Evolutionary conservation across 495 filamentous ascomycete genomes (phyloP).

Genomic region (Aspergillus incahuasiensis): DNA sequence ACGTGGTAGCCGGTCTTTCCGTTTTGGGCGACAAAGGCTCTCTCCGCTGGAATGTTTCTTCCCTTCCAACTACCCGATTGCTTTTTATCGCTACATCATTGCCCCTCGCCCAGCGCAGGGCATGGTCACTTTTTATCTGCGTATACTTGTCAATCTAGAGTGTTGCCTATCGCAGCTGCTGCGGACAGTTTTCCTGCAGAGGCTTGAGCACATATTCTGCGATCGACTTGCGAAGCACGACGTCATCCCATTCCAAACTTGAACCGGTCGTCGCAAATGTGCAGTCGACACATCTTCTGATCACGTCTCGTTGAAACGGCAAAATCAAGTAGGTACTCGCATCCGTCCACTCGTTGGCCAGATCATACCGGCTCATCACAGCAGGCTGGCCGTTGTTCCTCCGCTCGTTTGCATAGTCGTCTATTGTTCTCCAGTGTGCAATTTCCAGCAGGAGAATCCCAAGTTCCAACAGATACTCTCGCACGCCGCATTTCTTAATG

Average conservation of each 20-base stretch:
- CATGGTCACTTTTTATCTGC: too few species aligned
- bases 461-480: constrained; percentile 6
- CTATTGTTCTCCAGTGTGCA: not conserved
- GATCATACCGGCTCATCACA: not conserved
- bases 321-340: not conserved
- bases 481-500: not conserved
- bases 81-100: too few species aligned
- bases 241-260: constrained; percentile 1
- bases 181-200: constrained; percentile 5
- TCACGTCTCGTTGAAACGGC: not conserved
- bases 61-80: too few species aligned
- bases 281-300: constrained; percentile 6
- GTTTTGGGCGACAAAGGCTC: too few species aligned
- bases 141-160: too few species aligned
- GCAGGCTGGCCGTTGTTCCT: not conserved
- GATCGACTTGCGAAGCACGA: constrained; percentile 6
- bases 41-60: too few species aligned
- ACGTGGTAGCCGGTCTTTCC: too few species aligned
- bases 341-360: not conserved
- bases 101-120: too few species aligned
- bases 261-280: constrained; percentile 4
- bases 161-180: not conserved
- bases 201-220: constrained; percentile 9
- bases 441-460: constrained; percentile 12
- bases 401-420: not conserved